Evolutionary conservation across 164 flowering plant species (phyloP).

Genomic region (Umbellularia californica): DNA sequence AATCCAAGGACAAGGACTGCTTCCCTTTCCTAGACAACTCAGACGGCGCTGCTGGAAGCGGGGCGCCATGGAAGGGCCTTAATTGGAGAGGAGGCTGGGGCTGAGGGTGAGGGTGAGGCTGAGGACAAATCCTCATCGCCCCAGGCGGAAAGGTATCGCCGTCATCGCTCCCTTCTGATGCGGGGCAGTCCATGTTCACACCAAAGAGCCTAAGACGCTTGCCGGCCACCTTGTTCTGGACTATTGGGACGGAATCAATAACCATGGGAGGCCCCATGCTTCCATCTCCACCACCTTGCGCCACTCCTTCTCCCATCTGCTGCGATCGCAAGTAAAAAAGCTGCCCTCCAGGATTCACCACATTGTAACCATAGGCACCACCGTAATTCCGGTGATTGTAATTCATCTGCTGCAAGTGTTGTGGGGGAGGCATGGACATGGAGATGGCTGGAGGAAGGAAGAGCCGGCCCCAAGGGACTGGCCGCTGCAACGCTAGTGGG

Average conservation of each 20-base stretch:
- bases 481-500: constrained; percentile 19
- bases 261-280: constrained; percentile 29
- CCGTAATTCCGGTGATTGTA: constrained; percentile 10
- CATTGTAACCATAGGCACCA: constrained; percentile 18
- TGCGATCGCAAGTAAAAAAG: constrained; percentile 22
- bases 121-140: neutral
- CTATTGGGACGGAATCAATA: constrained; percentile 71
- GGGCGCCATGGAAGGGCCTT: neutral
- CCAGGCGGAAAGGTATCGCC: neutral
- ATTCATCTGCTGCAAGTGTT: constrained; percentile 17
- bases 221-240: constrained; percentile 52
- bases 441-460: constrained; percentile 17
- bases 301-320: constrained; percentile 17
- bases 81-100: constrained; percentile 7
- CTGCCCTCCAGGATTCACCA: constrained; percentile 14
- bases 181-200: constrained; percentile 79
- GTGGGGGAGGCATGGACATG: constrained; percentile 5
- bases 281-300: neutral
- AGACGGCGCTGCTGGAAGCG: neutral
- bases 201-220: constrained; percentile 79
- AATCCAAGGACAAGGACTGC: constrained; percentile 4
- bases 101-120: constrained; percentile 1
- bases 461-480: constrained; percentile 32
- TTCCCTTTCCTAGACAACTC: constrained; percentile 6
- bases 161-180: constrained; percentile 26